Conservation (phyloP, 1,284 basidiomycete species). For the Pyrrhoderma lamaoense region DNA sequence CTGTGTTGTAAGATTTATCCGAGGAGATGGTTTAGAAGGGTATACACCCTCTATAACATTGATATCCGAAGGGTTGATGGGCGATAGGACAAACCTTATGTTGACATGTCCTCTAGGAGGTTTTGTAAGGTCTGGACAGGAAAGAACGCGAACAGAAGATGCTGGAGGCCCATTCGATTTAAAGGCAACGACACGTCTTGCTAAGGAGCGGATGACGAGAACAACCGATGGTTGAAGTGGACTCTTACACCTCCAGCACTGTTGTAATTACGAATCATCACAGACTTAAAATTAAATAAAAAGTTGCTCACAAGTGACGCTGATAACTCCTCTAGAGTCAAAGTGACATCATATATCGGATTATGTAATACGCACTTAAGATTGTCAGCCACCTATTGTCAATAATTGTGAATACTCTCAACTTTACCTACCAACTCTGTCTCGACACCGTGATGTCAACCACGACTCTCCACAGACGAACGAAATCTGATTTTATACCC, state of each 20-base stretch:
- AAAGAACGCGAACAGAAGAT: slow-evolving; percentile 46
- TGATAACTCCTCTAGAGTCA: no score
- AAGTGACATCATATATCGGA: no score
- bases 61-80: slow-evolving; percentile 75
- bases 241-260: neutral
- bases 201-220: slow-evolving; percentile 15
- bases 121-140: slow-evolving; percentile 45
- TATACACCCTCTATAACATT: slow-evolving; percentile 82
- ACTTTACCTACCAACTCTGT: no score
- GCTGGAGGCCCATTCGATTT: slow-evolving; percentile 50
- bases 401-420: no score
- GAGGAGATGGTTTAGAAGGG: slow-evolving; percentile 51
- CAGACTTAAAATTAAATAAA: no score
- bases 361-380: no score
- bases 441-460: no score
- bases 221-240: slow-evolving; percentile 2
- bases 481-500: neutral
- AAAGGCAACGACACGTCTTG: slow-evolving; percentile 62
- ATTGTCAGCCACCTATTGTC: no score
- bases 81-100: slow-evolving; percentile 64
- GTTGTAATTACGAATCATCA: neutral
- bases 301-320: no score
- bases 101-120: slow-evolving; percentile 53
- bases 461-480: neutral
- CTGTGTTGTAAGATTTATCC: slow-evolving; percentile 31